Evolutionary conservation across 1,284 basidiomycete species (phyloP).

Genomic region (Ustilago vetiveriae): DNA sequence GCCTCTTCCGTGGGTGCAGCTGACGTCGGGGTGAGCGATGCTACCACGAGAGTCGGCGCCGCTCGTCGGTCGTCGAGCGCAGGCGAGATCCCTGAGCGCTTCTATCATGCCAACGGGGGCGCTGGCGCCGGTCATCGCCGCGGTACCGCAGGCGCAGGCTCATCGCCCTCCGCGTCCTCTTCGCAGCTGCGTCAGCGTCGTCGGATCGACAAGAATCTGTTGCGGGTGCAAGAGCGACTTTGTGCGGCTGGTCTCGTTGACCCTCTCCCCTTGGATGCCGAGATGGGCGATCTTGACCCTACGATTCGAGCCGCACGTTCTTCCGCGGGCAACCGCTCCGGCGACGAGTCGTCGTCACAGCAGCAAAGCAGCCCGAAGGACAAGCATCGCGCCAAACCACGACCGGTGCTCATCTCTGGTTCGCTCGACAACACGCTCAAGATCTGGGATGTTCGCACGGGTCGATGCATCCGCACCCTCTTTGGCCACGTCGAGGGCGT

Average conservation of each 20-base stretch:
- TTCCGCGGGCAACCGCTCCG: constrained; percentile 8
- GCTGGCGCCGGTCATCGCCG: constrained; percentile 6
- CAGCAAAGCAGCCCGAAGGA: constrained; percentile 4
- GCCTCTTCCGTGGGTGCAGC: constrained; percentile 19
- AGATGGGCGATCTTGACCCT: constrained; percentile 61
- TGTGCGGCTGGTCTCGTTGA: constrained; percentile 58
- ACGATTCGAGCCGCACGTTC: constrained; percentile 9
- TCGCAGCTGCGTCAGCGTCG: constrained; percentile 22
- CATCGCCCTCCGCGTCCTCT: constrained; percentile 3
- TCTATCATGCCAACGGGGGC: constrained; percentile 22
- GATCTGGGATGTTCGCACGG: constrained; percentile 92
- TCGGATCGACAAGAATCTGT: constrained; percentile 55
- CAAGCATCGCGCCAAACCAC: constrained; percentile 15
- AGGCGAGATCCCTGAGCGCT: constrained; percentile 27
- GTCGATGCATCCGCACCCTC: constrained; percentile 80
- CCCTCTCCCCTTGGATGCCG: constrained; percentile 56
- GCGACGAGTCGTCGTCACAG: constrained; percentile 10
- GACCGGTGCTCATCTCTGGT: constrained; percentile 82
- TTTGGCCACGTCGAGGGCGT: constrained; percentile 95
- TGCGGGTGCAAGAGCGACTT: constrained; percentile 56
- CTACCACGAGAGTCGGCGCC: constrained; percentile 6
- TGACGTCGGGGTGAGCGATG: constrained; percentile 2
- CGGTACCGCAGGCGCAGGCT: neutral
- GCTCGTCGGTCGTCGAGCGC: constrained; percentile 19
- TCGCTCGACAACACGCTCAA: constrained; percentile 96